A percentile compares a stretch with the other conserved stretches of the same genome.
Evolutionary conservation across 192 early-diverging fungal genomes (phyloP).

Genomic region (Podila minutissima): DNA sequence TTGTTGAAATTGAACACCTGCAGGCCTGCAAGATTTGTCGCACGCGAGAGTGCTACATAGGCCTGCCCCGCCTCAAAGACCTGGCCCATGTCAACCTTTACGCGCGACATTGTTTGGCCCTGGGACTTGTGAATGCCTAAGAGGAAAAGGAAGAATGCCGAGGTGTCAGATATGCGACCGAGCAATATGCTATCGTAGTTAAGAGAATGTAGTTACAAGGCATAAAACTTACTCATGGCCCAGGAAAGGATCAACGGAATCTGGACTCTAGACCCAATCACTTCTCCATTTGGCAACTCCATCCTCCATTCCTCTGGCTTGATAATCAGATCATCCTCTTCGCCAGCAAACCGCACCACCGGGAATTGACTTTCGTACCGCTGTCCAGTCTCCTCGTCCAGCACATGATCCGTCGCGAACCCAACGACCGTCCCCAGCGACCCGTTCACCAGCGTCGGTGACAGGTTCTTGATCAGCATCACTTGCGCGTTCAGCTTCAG

Average conservation of each 20-base stretch:
- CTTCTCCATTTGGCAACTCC: constrained; percentile 36
- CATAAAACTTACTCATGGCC: constrained; percentile 71
- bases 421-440: constrained; percentile 74
- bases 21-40: constrained; percentile 70
- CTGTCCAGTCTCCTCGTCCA: background rate
- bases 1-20: constrained; percentile 77
- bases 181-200: background rate
- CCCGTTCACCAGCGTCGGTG: constrained; percentile 78
- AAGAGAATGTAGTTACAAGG: background rate
- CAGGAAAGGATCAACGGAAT: constrained; percentile 83
- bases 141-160: background rate
- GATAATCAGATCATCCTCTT: constrained; percentile 39
- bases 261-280: constrained; percentile 54
- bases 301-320: constrained; percentile 45
- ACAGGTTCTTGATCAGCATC: constrained; percentile 85
- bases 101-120: constrained; percentile 83
- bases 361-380: constrained; percentile 23
- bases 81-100: constrained; percentile 77
- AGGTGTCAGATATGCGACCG: background rate
- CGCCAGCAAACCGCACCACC: constrained; percentile 25
- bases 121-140: constrained; percentile 84
- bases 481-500: constrained; percentile 87
- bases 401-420: constrained; percentile 30
- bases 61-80: constrained; percentile 70
- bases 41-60: constrained; percentile 84